A percentile compares a stretch with the other conserved stretches of the same genome.
Conservation (phyloP, 805 yeast species). For the Starmerella potacharoeniae region DNA sequence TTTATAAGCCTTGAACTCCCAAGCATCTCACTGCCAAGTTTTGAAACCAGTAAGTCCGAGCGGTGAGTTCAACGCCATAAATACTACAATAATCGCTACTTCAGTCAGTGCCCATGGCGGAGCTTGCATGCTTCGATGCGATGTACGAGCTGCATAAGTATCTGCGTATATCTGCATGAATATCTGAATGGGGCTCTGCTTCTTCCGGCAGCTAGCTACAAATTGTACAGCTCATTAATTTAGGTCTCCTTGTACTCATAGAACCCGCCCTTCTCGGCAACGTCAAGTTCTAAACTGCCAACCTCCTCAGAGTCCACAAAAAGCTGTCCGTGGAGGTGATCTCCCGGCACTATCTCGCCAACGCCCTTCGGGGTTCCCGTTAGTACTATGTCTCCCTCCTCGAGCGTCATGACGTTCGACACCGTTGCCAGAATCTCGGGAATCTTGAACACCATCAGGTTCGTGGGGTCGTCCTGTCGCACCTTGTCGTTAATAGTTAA, state of each 20-base stretch:
- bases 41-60: too few relatives aligned
- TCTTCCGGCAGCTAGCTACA: too few relatives aligned
- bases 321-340: constrained; percentile 54
- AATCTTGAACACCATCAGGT: constrained; percentile 79
- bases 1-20: not conserved
- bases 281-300: constrained; percentile 40
- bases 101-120: too few relatives aligned
- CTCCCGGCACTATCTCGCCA: constrained; percentile 75
- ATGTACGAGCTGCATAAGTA: too few relatives aligned
- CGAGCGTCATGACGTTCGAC: constrained; percentile 81
- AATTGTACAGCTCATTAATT: not conserved
- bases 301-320: constrained; percentile 45
- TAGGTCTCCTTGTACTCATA: constrained; percentile 41
- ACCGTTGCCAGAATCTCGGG: constrained; percentile 68
- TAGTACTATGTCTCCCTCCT: constrained; percentile 79
- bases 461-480: constrained; percentile 61
- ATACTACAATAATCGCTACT: too few relatives aligned
- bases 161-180: too few relatives aligned
- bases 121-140: too few relatives aligned
- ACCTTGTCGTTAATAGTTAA: constrained; percentile 59
- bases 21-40: not conserved
- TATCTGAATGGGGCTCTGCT: too few relatives aligned
- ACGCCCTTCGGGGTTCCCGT: constrained; percentile 99
- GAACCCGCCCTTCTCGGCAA: constrained; percentile 40
- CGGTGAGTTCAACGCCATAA: too few relatives aligned